Evolutionary conservation across 78 protist species (phyloP), one percentile per base, ranked within the genome.

Genomic region (Dictyostelium firmibasis): DNA sequence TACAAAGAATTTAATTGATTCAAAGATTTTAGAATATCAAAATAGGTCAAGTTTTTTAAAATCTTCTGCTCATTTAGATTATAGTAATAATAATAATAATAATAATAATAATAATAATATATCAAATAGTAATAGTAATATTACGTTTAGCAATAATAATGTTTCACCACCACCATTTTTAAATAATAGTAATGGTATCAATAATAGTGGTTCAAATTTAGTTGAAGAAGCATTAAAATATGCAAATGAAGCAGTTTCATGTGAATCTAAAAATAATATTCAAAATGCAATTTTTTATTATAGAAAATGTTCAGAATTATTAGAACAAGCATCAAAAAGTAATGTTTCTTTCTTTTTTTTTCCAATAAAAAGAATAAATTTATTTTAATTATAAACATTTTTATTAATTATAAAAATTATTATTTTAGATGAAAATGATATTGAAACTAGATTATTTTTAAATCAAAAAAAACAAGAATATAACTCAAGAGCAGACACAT

Each of bases 391-490:
- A n/a, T n/a, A n/a, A n/a, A n/a, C n/a, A n/a, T n/a, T n/a, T n/a
- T n/a, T n/a, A n/a, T n/a, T n/a, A n/a, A 64, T 50, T 44, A 16
- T 27, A 25, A 23, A 23, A 13, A 85, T 18, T 31, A 33, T 47
- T 38, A 38, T 38, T 38, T 38, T 38, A 67, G 88, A 70, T 33
- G 91, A 38, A 38, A n/a, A 35, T 33, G 83, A 85, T 74, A 86
- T 86, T 10, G 94, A 81, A 69, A 50, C 79, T 47, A 89, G 94
- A 81, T 50, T 89, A 81, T 23, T 70, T 16, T 81, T 89, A 33
- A 81, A 64, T 35, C 94, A 89, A 81, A 89, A 89, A 64, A 78
- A 81, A 81, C 94, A 89, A 69, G 94, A 89, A 35, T 89, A 89
- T 70, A 25, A 53, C 31, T 13, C 35, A 35, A 57, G 94, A 81